phyloP scores from a whole-genome alignment of 202 grass and related monocot species.

The Carex arenaria region DNA sequence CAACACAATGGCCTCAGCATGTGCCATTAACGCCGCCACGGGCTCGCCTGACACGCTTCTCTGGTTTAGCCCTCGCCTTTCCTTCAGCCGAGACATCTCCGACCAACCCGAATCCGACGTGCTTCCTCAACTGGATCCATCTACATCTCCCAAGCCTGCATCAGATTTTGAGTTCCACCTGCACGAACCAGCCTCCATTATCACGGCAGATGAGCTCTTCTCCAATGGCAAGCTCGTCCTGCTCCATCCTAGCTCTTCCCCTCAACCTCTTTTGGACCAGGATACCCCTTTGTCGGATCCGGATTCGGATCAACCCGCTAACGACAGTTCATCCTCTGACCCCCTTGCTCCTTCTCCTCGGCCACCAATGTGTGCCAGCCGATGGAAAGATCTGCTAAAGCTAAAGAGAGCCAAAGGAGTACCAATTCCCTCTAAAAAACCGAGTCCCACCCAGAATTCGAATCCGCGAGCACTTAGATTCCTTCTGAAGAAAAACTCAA shows the following conservation, averaged over 20 bases:
- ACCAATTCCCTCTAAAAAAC: neutral
- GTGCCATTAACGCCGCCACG: slow-evolving; percentile 23
- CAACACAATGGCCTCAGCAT: slow-evolving; percentile 21
- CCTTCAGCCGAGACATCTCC: slow-evolving; percentile 71
- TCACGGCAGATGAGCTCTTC: slow-evolving; percentile 89
- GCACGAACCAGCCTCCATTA: slow-evolving; percentile 50
- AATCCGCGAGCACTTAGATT: slow-evolving; percentile 45
- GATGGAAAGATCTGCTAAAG: slow-evolving; percentile 86
- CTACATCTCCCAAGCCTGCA: slow-evolving; percentile 14
- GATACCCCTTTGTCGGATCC: neutral
- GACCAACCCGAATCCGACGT: slow-evolving; percentile 2
- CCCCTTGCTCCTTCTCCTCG: neutral
- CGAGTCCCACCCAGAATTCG: slow-evolving; percentile 20
- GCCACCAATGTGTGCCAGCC: slow-evolving; percentile 37
- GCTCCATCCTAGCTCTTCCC: slow-evolving; percentile 29
- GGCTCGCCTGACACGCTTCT: slow-evolving; percentile 25
- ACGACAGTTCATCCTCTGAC: neutral
- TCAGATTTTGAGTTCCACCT: slow-evolving; percentile 90
- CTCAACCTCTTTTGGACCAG: neutral
- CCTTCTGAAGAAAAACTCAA: slow-evolving; percentile 53
- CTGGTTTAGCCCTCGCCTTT: slow-evolving; percentile 72
- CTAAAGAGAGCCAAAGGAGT: slow-evolving; percentile 58
- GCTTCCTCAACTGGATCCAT: neutral
- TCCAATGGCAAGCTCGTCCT: slow-evolving; percentile 79
- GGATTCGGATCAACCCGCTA: slow-evolving; percentile 24